These are phyloP conservation scores for Oryza meyeriana DNA, from an alignment of 176 grass and related monocot species.

Conservation along the genomic window DNA sequence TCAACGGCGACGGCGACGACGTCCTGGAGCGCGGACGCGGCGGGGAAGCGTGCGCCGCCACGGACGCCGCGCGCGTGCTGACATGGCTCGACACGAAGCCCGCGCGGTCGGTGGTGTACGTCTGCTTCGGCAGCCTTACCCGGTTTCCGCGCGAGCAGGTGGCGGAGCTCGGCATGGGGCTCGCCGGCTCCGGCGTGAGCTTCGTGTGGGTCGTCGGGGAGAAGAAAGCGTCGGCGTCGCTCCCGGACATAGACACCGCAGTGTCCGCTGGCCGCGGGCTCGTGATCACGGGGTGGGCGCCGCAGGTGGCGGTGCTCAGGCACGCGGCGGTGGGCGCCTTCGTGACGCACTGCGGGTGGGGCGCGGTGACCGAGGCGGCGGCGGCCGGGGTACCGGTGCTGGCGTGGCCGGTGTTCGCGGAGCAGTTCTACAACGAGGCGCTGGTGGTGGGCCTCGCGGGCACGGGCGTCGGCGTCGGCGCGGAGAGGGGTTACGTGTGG, in stretches of 20 bases:
- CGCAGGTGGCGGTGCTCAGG: slow-evolving; percentile 59
- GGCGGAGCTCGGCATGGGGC: slow-evolving; percentile 50
- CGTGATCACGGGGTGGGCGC: slow-evolving; percentile 57
- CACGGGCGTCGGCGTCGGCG: slow-evolving; percentile 38
- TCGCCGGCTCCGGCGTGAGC: slow-evolving; percentile 31
- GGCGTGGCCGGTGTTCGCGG: slow-evolving; percentile 57
- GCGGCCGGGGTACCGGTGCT: slow-evolving; percentile 37
- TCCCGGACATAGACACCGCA: slow-evolving; percentile 6
- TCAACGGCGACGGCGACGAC: slow-evolving; percentile 40
- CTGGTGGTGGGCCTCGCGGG: slow-evolving; percentile 43
- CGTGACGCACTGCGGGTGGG: slow-evolving; percentile 76
- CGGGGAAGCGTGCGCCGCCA: neutral
- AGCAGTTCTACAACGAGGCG: slow-evolving; percentile 82
- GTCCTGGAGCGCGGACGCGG: slow-evolving; percentile 41
- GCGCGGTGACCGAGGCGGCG: slow-evolving; percentile 52
- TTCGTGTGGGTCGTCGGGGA: slow-evolving; percentile 71
- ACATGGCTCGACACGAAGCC: slow-evolving; percentile 51
- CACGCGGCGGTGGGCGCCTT: slow-evolving; percentile 48
- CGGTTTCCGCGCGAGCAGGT: slow-evolving; percentile 49
- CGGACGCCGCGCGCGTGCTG: slow-evolving; percentile 36
- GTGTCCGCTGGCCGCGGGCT: slow-evolving; percentile 21
- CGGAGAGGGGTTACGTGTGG: slow-evolving; percentile 57
- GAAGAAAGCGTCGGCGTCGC: neutral
- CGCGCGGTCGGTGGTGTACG: slow-evolving; percentile 58
- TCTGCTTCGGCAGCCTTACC: slow-evolving; percentile 64